phyloP scores from a whole-genome alignment of 139 green algal species.

The Tetradesmus lagerheimii region DNA sequence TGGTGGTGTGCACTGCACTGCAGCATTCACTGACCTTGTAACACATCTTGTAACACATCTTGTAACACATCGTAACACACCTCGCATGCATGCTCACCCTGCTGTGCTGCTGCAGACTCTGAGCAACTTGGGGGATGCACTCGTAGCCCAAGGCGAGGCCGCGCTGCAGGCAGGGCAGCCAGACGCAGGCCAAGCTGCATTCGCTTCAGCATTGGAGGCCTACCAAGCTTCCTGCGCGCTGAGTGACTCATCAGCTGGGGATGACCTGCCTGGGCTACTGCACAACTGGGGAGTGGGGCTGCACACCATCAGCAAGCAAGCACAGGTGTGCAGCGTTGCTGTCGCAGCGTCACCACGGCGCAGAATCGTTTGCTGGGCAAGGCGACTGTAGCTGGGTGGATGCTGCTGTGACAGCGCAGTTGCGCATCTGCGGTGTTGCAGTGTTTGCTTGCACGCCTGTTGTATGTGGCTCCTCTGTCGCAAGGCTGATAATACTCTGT shows the following conservation, averaged over 20 bases:
- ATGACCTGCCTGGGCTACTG: constrained; percentile 79
- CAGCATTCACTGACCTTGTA: neutral
- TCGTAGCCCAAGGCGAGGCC: constrained; percentile 63
- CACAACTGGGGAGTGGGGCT: constrained; percentile 85
- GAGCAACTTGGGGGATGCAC: constrained; percentile 74
- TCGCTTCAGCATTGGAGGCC: constrained; percentile 12
- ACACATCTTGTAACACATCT: no score
- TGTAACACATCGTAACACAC: no score
- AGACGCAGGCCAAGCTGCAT: constrained; percentile 13
- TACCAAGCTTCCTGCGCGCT: constrained; percentile 52
- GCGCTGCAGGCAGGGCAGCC: neutral
- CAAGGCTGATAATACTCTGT: no score
- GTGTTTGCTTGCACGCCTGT: no score
- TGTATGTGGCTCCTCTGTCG: no score
- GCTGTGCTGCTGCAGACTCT: constrained; percentile 38
- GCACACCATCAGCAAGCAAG: constrained; percentile 50
- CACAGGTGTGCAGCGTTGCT: constrained; percentile 23
- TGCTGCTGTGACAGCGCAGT: no score
- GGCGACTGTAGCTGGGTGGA: neutral
- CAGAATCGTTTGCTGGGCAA: neutral
- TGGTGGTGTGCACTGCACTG: neutral
- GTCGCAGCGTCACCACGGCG: no score
- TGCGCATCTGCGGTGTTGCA: no score
- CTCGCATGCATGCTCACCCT: neutral
- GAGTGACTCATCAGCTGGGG: constrained; percentile 56